phyloP scores from a whole-genome alignment of 2,329 filamentous ascomycete genomes.

The Allantophomopsis cytisporea region DNA sequence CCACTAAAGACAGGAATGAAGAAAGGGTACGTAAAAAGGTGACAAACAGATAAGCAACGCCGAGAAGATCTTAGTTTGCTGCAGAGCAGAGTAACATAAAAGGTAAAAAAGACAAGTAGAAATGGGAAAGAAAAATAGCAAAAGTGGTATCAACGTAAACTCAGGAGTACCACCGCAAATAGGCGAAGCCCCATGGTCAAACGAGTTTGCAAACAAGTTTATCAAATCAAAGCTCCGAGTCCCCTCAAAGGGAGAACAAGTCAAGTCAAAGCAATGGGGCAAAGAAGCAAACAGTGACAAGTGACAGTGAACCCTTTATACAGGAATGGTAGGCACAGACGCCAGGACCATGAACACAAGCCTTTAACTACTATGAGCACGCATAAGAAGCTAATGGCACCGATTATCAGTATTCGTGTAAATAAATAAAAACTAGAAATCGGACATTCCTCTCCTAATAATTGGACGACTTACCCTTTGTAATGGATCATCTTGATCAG shows the following conservation, averaged over 20 bases:
- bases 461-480: conserved; percentile 13
- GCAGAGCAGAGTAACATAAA: no score
- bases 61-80: no score
- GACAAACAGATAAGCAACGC: no score
- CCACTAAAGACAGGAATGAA: no score
- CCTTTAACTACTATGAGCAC: conserved; percentile 16
- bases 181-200: no score
- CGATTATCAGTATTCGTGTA: conserved; percentile 4
- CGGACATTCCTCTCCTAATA: no score
- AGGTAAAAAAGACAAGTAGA: background rate
- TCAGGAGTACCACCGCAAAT: background rate
- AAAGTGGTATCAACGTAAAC: conserved; percentile 1
- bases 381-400: conserved; percentile 16
- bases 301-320: no score
- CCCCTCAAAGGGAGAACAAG: no score
- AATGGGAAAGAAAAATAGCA: background rate
- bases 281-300: no score
- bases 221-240: background rate
- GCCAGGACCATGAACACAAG: background rate
- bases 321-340: no score
- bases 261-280: no score
- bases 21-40: no score
- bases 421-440: conserved; percentile 3
- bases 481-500: conserved; percentile 40
- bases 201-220: background rate